These are phyloP conservation scores for Leonotis leonurus DNA, from an alignment of 257 asterid species.

Conservation along the genomic window DNA sequence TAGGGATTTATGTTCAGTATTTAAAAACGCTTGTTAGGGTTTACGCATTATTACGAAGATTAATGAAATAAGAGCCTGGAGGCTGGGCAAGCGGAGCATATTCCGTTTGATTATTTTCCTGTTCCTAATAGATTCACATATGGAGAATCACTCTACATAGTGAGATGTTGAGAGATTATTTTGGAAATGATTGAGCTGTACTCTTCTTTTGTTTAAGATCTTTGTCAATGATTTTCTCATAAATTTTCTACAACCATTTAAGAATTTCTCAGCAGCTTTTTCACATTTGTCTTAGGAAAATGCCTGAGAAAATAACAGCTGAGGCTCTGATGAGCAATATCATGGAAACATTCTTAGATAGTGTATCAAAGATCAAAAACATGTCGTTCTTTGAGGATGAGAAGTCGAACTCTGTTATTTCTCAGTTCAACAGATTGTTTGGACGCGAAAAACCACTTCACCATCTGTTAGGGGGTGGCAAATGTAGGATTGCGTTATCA, in stretches of 20 bases:
- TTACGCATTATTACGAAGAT: too few relatives aligned
- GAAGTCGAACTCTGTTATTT: conserved; percentile 26
- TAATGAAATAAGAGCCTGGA: too few relatives aligned
- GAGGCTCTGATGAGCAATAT: conserved; percentile 62
- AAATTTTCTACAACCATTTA: not conserved
- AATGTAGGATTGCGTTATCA: conserved; percentile 32
- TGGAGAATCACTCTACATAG: too few relatives aligned
- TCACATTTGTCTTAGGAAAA: conserved; percentile 15
- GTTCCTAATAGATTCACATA: too few relatives aligned
- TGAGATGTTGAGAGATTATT: not conserved
- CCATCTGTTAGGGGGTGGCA: conserved; percentile 82
- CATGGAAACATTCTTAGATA: conserved; percentile 52
- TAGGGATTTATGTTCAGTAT: too few relatives aligned
- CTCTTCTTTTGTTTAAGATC: not conserved
- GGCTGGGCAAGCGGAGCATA: too few relatives aligned
- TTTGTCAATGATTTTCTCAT: not conserved
- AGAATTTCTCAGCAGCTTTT: not conserved
- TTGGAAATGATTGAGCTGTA: not conserved
- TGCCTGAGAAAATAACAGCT: conserved; percentile 67
- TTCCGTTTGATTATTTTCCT: too few relatives aligned
- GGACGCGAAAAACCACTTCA: conserved; percentile 79
- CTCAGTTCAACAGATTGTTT: conserved; percentile 55
- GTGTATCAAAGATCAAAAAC: conserved; percentile 43
- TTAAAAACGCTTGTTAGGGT: too few relatives aligned
- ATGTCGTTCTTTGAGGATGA: conserved; percentile 51